A percentile compares a stretch with the other conserved stretches of the same genome.
phyloP scores from a whole-genome alignment of 2,329 filamentous ascomycete genomes.

The Epichloe bromicola region DNA sequence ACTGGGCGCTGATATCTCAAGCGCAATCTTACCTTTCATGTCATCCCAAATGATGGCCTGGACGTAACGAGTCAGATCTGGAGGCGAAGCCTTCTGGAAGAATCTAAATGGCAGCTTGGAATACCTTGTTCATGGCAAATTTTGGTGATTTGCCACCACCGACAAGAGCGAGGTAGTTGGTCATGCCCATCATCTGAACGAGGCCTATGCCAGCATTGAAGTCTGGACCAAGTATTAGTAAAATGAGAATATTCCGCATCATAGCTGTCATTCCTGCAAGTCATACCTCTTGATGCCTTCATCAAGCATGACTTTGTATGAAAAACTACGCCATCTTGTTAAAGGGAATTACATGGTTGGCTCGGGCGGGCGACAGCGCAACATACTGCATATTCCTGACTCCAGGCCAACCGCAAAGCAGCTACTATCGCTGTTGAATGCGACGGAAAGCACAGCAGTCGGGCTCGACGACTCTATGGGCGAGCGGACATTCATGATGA shows the following conservation, averaged over 20 bases:
- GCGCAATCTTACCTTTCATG: slow-evolving; percentile 53
- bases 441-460: slow-evolving; percentile 65
- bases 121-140: slow-evolving; percentile 73
- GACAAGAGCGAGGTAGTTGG: slow-evolving; percentile 79
- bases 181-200: slow-evolving; percentile 74
- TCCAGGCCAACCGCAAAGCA: slow-evolving; percentile 83
- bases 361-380: not conserved
- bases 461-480: slow-evolving; percentile 67
- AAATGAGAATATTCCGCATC: not conserved
- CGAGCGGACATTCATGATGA: slow-evolving; percentile 73
- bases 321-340: slow-evolving; percentile 41
- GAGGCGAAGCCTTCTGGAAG: not conserved
- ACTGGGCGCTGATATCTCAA: slow-evolving; percentile 71
- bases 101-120: not conserved
- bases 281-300: slow-evolving; percentile 38
- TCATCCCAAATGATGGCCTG: slow-evolving; percentile 88
- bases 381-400: slow-evolving; percentile 69
- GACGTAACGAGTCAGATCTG: not conserved
- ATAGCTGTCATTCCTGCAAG: not conserved
- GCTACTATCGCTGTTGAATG: slow-evolving; percentile 74
- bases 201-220: slow-evolving; percentile 74
- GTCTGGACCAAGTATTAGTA: slow-evolving; percentile 29
- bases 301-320: slow-evolving; percentile 59
- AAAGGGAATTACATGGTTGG: not conserved
- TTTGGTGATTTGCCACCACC: slow-evolving; percentile 78